phyloP scores from a whole-genome alignment of 495 filamentous ascomycete genomes.

The Hypoxylon cercidicola region DNA sequence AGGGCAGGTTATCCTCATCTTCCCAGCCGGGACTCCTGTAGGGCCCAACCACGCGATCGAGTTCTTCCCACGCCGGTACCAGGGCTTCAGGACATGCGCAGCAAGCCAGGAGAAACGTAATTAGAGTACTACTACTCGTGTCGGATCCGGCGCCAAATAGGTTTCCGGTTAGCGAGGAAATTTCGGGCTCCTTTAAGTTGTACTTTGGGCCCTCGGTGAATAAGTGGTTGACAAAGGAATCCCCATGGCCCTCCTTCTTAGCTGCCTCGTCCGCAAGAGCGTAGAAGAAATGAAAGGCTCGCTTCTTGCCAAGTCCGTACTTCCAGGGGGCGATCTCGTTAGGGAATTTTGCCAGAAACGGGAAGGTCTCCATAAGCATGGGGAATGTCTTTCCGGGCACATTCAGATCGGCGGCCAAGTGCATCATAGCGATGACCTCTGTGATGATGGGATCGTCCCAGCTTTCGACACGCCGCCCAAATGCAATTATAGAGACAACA shows the following conservation, averaged over 20 bases:
- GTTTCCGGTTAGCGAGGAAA: constrained; percentile 68
- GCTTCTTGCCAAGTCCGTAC: constrained; percentile 62
- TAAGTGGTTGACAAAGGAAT: constrained; percentile 48
- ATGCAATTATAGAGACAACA: constrained; percentile 71
- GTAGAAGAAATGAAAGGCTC: constrained; percentile 64
- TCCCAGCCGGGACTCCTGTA: constrained; percentile 65
- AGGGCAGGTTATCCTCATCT: constrained; percentile 67
- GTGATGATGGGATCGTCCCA: constrained; percentile 69
- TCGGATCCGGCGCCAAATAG: constrained; percentile 74
- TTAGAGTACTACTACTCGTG: constrained; percentile 71
- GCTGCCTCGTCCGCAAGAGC: constrained; percentile 67
- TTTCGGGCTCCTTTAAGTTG: constrained; percentile 63
- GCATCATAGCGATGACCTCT: constrained; percentile 71
- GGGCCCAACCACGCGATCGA: constrained; percentile 67
- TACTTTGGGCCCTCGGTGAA: constrained; percentile 61
- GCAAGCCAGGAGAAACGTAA: constrained; percentile 71
- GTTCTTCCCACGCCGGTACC: constrained; percentile 60
- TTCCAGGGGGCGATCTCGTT: constrained; percentile 69
- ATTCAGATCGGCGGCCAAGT: constrained; percentile 71
- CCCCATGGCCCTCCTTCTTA: constrained; percentile 51
- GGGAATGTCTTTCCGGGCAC: constrained; percentile 70
- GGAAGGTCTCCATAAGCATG: constrained; percentile 70
- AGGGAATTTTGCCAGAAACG: constrained; percentile 65
- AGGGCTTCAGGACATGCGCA: constrained; percentile 63
- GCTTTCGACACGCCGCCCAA: constrained; percentile 68